Conservation (phyloP, 2,329 filamentous ascomycete species). For the Niveomyces coronatus region DNA sequence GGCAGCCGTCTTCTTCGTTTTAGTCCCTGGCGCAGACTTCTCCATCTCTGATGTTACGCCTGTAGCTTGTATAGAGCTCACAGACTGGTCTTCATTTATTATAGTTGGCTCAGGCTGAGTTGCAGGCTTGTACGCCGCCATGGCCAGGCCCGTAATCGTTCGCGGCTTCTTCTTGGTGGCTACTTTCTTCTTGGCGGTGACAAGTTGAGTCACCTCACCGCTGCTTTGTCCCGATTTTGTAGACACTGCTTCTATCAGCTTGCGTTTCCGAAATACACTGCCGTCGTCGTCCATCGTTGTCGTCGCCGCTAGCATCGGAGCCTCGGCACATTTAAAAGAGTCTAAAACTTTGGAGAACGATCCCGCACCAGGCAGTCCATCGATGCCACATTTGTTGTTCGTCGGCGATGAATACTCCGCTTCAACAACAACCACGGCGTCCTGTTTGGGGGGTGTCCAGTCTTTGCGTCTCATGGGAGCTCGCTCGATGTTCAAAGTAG, state of each 20-base stretch:
- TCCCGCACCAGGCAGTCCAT: slow-evolving; percentile 12
- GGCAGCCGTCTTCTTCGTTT: slow-evolving; percentile 22
- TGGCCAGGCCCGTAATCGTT: slow-evolving; percentile 71
- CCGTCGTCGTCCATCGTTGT: slow-evolving; percentile 19
- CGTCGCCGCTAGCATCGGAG: slow-evolving; percentile 10
- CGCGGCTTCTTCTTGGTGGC: slow-evolving; percentile 55
- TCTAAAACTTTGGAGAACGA: slow-evolving; percentile 35
- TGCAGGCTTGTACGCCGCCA: slow-evolving; percentile 48
- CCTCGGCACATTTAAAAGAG: slow-evolving; percentile 28
- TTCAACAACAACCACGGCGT: slow-evolving; percentile 19
- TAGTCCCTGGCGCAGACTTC: background rate
- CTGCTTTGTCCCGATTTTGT: slow-evolving; percentile 13
- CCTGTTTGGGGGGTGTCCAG: slow-evolving; percentile 57
- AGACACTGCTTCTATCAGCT: slow-evolving; percentile 41
- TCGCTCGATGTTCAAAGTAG: slow-evolving; percentile 29
- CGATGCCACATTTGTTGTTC: background rate
- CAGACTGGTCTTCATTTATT: background rate
- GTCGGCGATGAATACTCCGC: slow-evolving; percentile 20
- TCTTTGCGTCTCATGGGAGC: slow-evolving; percentile 47
- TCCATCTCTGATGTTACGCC: background rate
- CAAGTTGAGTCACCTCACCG: slow-evolving; percentile 15
- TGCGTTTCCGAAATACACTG: slow-evolving; percentile 41
- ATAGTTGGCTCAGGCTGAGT: slow-evolving; percentile 21
- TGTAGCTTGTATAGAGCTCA: background rate
- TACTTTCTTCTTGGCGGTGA: slow-evolving; percentile 38